These are phyloP conservation scores for Symbiodinium pilosum DNA, from an alignment of 73 alveolate species.

Conservation along the genomic window DNA sequence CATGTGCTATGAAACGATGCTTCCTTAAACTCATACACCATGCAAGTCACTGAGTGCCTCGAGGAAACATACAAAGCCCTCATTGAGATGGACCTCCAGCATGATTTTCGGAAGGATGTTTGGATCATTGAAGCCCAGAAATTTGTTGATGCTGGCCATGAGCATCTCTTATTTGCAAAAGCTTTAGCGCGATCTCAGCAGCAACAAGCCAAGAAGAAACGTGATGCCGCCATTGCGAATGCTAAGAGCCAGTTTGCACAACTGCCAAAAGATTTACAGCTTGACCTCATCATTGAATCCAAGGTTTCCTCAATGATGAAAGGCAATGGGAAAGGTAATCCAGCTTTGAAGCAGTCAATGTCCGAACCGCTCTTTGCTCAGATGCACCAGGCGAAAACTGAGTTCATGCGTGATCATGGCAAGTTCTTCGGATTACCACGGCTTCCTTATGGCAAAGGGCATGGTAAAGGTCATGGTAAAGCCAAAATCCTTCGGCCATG, in stretches of 20 bases:
- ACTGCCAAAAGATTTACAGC: not conserved
- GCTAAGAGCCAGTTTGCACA: not conserved
- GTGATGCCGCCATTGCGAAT: no score
- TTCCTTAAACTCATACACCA: not conserved
- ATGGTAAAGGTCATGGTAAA: not conserved
- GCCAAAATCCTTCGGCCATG: not conserved
- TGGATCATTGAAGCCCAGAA: not conserved
- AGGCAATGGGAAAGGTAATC: constrained; percentile 17
- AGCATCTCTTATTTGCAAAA: not conserved
- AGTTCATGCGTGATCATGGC: not conserved
- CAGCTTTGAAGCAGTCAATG: not conserved
- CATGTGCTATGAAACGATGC: not conserved
- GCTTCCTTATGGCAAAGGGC: not conserved
- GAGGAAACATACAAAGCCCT: not conserved
- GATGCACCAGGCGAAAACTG: not conserved
- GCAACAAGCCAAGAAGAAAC: not conserved
- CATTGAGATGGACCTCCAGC: constrained; percentile 19
- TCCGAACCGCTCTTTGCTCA: not conserved
- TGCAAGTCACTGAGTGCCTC: not conserved
- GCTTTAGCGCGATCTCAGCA: not conserved
- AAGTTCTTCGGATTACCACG: not conserved
- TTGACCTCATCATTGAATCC: not conserved
- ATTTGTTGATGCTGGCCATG: constrained; percentile 20
- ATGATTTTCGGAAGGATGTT: not conserved
- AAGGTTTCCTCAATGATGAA: not conserved